phyloP scores from a whole-genome alignment of 73 alveolate genomes.

The Effrenium voratum region DNA sequence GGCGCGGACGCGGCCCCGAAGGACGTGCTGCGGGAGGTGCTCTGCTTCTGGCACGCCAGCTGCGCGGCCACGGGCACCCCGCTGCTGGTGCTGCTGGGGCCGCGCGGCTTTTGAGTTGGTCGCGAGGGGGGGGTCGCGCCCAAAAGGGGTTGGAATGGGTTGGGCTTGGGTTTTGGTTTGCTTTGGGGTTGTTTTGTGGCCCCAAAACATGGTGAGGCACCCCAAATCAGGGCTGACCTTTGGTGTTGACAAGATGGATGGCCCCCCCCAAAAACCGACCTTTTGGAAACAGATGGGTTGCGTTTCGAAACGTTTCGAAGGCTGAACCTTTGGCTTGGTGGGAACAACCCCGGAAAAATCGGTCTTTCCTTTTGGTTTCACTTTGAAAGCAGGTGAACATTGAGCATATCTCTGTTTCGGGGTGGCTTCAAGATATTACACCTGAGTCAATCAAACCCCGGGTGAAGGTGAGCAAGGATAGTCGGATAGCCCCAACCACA shows the following conservation, averaged over 20 bases:
- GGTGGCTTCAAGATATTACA: no score
- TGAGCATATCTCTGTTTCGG: no score
- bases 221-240: not conserved
- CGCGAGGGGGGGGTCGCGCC: no score
- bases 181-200: not conserved
- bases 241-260: not conserved
- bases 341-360: not conserved
- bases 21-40: slow-evolving; percentile 44
- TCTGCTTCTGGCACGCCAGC: slow-evolving; percentile 51
- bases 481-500: no score
- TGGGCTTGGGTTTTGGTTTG: not conserved
- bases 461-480: no score
- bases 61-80: slow-evolving; percentile 27
- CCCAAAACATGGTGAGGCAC: not conserved
- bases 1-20: slow-evolving; percentile 62
- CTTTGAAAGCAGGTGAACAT: no score
- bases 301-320: not conserved
- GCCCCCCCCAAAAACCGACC: not conserved
- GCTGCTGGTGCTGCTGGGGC: slow-evolving; percentile 19
- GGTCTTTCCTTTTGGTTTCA: not conserved
- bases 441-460: no score
- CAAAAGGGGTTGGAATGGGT: no score
- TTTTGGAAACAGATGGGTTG: not conserved
- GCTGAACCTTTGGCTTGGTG: no score
- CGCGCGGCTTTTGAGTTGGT: not conserved